Conservation (phyloP, 179 eudicot species). For the Beta corolliflora region DNA sequence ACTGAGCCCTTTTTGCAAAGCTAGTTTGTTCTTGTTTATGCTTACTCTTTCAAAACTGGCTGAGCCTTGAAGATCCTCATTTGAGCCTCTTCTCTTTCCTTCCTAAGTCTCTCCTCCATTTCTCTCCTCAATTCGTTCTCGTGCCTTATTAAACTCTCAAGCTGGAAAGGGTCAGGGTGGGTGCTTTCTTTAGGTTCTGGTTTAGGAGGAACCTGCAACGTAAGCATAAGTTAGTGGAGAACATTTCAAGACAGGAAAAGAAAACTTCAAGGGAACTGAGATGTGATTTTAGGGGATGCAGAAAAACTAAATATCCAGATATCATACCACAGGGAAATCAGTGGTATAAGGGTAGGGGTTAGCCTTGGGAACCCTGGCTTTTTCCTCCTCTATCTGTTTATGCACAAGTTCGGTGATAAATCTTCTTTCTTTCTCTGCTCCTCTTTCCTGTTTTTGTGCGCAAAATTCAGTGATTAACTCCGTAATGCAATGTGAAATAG, state of each 20-base stretch:
- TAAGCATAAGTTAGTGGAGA: not conserved
- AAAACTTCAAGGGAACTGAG: not conserved
- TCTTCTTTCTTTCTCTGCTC: constrained; percentile 75
- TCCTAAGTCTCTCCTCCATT: constrained; percentile 73
- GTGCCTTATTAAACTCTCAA: constrained; percentile 82
- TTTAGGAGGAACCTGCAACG: constrained; percentile 78
- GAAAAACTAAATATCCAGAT: not conserved
- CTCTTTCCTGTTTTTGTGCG: constrained; percentile 63
- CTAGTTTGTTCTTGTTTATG: not conserved
- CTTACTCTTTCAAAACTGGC: constrained; percentile 83
- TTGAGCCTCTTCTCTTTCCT: constrained; percentile 77
- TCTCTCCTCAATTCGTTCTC: constrained; percentile 84
- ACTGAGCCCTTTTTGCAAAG: not conserved
- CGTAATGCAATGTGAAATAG: not conserved
- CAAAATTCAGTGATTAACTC: not conserved
- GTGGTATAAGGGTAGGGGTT: constrained; percentile 93
- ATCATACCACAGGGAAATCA: constrained; percentile 89
- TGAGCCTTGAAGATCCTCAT: constrained; percentile 89
- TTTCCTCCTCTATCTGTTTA: constrained; percentile 80
- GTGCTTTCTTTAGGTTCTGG: constrained; percentile 89
- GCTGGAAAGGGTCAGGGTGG: constrained; percentile 80
- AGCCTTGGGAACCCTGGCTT: constrained; percentile 83
- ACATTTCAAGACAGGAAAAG: no score
- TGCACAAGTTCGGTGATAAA: constrained; percentile 61
- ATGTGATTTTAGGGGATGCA: not conserved